A percentile compares a stretch with the other conserved stretches of the same genome.
phyloP scores from a whole-genome alignment of 2,329 filamentous ascomycete species.

The Colletotrichum camelliae region DNA sequence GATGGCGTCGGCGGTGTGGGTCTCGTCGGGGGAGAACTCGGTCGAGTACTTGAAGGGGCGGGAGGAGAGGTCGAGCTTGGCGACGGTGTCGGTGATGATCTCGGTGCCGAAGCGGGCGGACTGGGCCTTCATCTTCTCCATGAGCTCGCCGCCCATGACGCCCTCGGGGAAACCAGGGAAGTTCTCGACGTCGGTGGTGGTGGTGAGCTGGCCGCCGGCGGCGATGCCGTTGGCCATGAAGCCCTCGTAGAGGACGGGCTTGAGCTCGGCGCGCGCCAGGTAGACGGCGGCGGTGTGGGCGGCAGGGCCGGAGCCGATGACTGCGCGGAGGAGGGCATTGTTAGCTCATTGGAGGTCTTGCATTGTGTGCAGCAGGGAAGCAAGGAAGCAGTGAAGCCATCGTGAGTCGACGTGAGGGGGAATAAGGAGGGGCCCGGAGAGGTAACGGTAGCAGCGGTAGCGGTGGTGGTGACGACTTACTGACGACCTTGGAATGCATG shows the following conservation, averaged over 20 bases:
- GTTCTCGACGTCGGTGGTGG: constrained; percentile 98
- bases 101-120: constrained; percentile 91
- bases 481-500: constrained; percentile 94
- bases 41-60: constrained; percentile 93
- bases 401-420: not conserved
- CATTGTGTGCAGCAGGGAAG: not conserved
- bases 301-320: constrained; percentile 93
- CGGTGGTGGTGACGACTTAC: constrained; percentile 55
- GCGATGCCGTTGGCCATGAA: constrained; percentile 98
- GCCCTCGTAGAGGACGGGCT: constrained; percentile 95
- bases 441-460: constrained; percentile 11
- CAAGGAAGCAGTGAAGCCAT: not conserved
- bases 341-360: not conserved
- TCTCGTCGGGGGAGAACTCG: constrained; percentile 83
- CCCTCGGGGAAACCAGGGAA: constrained; percentile 92
- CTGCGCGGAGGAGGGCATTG: constrained; percentile 35
- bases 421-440: not conserved
- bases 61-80: constrained; percentile 81
- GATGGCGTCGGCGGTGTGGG: constrained; percentile 87
- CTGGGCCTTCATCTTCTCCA: constrained; percentile 95
- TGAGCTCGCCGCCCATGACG: constrained; percentile 86
- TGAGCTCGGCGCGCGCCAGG: constrained; percentile 90
- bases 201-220: constrained; percentile 94
- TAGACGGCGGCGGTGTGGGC: constrained; percentile 98
- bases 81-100: constrained; percentile 91